Percentiles rank a stretch among this genome's conserved stretches.
phyloP scores from a whole-genome alignment of 2,329 filamentous ascomycete genomes.

The Calonectria multiphialidica region DNA sequence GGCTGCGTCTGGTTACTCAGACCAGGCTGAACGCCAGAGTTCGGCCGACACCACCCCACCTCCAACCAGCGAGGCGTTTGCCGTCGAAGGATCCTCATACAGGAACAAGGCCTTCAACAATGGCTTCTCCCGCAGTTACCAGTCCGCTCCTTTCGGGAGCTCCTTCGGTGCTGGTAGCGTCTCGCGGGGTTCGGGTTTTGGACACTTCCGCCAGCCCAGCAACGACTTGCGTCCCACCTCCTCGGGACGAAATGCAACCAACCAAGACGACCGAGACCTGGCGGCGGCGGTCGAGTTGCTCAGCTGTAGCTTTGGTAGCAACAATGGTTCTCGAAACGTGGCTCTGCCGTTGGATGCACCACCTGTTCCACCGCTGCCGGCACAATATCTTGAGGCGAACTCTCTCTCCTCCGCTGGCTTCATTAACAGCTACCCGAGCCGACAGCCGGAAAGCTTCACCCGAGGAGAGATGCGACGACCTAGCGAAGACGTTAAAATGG shows the following conservation, averaged over 20 bases:
- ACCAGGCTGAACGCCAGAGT: constrained; percentile 81
- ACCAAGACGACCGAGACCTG: constrained; percentile 87
- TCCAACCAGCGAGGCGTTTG: constrained; percentile 77
- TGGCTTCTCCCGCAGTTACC: constrained; percentile 82
- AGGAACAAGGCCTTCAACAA: constrained; percentile 71
- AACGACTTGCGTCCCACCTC: constrained; percentile 83
- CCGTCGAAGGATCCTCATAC: constrained; percentile 63
- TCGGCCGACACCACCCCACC: constrained; percentile 95
- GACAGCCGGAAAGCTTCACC: constrained; percentile 75
- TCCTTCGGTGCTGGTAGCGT: constrained; percentile 63
- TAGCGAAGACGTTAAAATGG: constrained; percentile 75
- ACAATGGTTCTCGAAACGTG: constrained; percentile 72
- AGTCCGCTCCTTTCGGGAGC: constrained; percentile 73
- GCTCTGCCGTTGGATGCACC: constrained; percentile 80
- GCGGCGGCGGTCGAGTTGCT: constrained; percentile 91
- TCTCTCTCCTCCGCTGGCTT: constrained; percentile 72
- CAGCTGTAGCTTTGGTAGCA: constrained; percentile 91
- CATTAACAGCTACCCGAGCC: constrained; percentile 71
- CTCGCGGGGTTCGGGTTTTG: constrained; percentile 57
- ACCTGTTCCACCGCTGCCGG: constrained; percentile 88
- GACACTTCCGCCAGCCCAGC: constrained; percentile 79
- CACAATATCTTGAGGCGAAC: constrained; percentile 76
- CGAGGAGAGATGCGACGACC: constrained; percentile 65
- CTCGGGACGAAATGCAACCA: constrained; percentile 79
- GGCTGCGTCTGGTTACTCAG: constrained; percentile 83